Evolutionary conservation across 768 basidiomycete genomes (phyloP).

Genomic region (Podaxis mareebaensis): DNA sequence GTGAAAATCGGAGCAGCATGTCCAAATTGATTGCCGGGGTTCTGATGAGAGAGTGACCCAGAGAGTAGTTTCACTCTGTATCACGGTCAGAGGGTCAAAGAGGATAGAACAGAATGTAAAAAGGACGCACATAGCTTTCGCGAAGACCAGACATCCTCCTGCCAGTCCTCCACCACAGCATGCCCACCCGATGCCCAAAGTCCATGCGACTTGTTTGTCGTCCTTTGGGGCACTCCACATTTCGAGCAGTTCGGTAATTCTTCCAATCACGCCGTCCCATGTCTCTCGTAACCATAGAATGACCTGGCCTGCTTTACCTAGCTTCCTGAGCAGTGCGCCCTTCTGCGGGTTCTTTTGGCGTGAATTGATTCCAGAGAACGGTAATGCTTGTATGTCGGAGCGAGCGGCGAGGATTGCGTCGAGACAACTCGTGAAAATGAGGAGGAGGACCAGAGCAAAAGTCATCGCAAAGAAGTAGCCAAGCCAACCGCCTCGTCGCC

Average conservation of each 20-base stretch:
- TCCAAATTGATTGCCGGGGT: conserved; percentile 85
- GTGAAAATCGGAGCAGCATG: conserved; percentile 81
- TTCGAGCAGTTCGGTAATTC: conserved; percentile 67
- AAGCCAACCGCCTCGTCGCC: conserved; percentile 90
- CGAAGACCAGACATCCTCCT: conserved; percentile 86
- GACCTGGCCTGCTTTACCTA: conserved; percentile 23
- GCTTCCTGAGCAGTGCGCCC: conserved; percentile 19
- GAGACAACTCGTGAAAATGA: conserved; percentile 70
- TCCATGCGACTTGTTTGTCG: conserved; percentile 87
- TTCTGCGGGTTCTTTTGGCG: conserved; percentile 11
- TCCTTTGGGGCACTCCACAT: conserved; percentile 75
- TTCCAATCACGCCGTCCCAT: conserved; percentile 50
- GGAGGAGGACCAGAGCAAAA: conserved; percentile 61
- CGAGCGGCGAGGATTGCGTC: conserved; percentile 73
- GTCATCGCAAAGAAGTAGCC: conserved; percentile 84
- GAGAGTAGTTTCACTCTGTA: conserved; percentile 77
- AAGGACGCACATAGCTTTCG: conserved; percentile 59
- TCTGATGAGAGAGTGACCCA: conserved; percentile 74
- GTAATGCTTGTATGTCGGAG: conserved; percentile 63
- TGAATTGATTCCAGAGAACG: conserved; percentile 39
- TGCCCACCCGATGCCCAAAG: conserved; percentile 92
- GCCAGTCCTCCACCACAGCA: conserved; percentile 90
- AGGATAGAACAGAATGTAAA: neutral
- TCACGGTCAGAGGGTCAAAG: neutral
- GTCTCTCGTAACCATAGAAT: conserved; percentile 30